Conservation (phyloP, 805 yeast genomes). For the Kluyveromyces aestuarii region DNA sequence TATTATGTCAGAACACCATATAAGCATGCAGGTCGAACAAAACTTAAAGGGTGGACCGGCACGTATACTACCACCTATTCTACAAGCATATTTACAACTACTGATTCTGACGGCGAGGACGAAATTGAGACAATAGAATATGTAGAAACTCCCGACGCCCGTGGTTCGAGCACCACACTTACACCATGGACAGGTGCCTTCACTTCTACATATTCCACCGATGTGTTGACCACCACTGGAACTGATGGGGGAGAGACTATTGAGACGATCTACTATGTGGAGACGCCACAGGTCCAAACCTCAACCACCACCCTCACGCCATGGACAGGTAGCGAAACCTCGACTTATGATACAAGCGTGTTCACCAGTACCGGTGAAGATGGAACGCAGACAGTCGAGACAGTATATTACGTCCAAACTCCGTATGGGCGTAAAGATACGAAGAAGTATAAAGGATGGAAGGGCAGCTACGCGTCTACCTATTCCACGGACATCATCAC, state of each 20-base stretch:
- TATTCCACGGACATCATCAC: slow-evolving; percentile 5
- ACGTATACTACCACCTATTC: slow-evolving; percentile 5
- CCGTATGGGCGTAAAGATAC: neutral
- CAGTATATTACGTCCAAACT: slow-evolving; percentile 5
- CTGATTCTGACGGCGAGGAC: slow-evolving; percentile 6
- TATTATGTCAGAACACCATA: slow-evolving; percentile 8
- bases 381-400: slow-evolving; percentile 6
- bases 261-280: slow-evolving; percentile 10
- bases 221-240: slow-evolving; percentile 5
- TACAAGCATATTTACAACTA: neutral
- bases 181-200: slow-evolving; percentile 3
- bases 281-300: slow-evolving; percentile 7
- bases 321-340: slow-evolving; percentile 7
- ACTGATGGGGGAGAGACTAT: slow-evolving; percentile 9
- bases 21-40: neutral
- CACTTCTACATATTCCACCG: neutral
- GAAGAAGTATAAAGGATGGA: slow-evolving; percentile 2
- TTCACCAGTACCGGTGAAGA: slow-evolving; percentile 3
- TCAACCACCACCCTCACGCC: slow-evolving; percentile 3
- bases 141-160: slow-evolving; percentile 5
- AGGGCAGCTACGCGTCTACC: slow-evolving; percentile 7
- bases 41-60: slow-evolving; percentile 7
- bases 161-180: no score
- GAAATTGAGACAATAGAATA: slow-evolving; percentile 4
- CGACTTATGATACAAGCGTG: slow-evolving; percentile 5